phyloP scores from a whole-genome alignment of 805 yeast genomes.

The Ascoidea rubescens region DNA sequence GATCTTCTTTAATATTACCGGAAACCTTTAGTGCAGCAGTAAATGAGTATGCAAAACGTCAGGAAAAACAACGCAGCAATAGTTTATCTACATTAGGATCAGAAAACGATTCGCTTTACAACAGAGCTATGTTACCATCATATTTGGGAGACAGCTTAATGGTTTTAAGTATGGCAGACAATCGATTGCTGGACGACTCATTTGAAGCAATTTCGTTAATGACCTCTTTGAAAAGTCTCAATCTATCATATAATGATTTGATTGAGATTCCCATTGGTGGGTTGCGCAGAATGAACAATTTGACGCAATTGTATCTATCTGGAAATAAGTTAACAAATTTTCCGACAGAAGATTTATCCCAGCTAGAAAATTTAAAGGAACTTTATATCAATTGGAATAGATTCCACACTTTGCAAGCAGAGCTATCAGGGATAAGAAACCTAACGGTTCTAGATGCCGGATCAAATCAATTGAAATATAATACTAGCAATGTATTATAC shows the following conservation, averaged over 20 bases:
- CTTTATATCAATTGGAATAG: slow-evolving; percentile 73
- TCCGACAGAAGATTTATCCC: slow-evolving; percentile 73
- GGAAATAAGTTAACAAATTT: slow-evolving; percentile 72
- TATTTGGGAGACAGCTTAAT: slow-evolving; percentile 34
- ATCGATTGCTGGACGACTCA: slow-evolving; percentile 65
- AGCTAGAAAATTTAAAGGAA: slow-evolving; percentile 41
- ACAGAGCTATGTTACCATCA: neutral
- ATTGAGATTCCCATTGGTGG: slow-evolving; percentile 74
- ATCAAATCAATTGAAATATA: slow-evolving; percentile 78
- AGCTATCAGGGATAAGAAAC: slow-evolving; percentile 51
- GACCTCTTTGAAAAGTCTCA: slow-evolving; percentile 43
- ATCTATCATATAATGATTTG: slow-evolving; percentile 74
- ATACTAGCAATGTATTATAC: slow-evolving; percentile 85
- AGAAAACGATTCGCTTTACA: neutral
- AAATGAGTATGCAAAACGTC: neutral
- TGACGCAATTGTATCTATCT: slow-evolving; percentile 59
- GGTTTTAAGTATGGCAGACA: slow-evolving; percentile 62
- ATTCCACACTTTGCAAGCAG: slow-evolving; percentile 79
- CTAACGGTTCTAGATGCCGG: slow-evolving; percentile 78
- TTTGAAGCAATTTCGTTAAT: slow-evolving; percentile 54
- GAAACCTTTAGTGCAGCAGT: neutral
- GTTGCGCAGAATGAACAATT: slow-evolving; percentile 35
- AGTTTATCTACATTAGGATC: neutral
- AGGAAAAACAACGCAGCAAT: neutral
- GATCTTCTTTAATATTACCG: neutral